Base-by-base conservation (phyloP, 129 eudicot genomes). In the Flaveria robusta region DNA sequence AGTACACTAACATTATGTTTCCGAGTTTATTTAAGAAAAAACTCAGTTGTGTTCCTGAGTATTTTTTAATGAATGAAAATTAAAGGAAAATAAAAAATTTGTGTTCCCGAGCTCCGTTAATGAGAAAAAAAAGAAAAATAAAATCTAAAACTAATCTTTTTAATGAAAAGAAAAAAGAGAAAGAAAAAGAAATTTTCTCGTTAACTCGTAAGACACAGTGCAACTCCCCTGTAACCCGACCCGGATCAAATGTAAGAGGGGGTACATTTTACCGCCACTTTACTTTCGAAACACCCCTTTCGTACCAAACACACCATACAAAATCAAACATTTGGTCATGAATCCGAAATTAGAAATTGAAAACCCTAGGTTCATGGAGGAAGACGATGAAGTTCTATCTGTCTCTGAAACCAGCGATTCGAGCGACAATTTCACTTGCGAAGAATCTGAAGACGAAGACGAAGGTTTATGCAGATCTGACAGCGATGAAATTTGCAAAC, bases 391-490 rank as follows among this genome's bases (percentile, higher is more conserved):
- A 45, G 62, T 84, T 45, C 16, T 54, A 46, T 86, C 85, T 9
- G 27, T 79, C 50, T 86, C 92, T 54, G 90, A 85, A 16, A 14
- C 88, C 64, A 76, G 79, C 86, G 96, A 88, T 75, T 92, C 92
- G n/a, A 71, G 71, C 77, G 88, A 69, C 50, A 90, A 83, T 15
- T 85, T 84, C 74, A 37, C 76, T 67, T 77, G 82, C 73, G 81
- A 75, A 19, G 84, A 62, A 18, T 87, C 84, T 29, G 87, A 75
- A 15, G 84, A 67, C 1, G 86, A 70, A 66, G 75, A 74, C 24
- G 85, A 72, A 23, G 22, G 1, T 43, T 51, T 16, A 39, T 75
- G n/a, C 45, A 62, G 77, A 42, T 70, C 79, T 56, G 82, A 23
- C 18, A 62, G 29, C 39, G 84, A 82, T 55, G 75, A 56, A 55